Evolutionary conservation across 768 basidiomycete genomes (phyloP), one percentile per base, ranked within the genome.

Genomic region (Baorangia bicolor): DNA sequence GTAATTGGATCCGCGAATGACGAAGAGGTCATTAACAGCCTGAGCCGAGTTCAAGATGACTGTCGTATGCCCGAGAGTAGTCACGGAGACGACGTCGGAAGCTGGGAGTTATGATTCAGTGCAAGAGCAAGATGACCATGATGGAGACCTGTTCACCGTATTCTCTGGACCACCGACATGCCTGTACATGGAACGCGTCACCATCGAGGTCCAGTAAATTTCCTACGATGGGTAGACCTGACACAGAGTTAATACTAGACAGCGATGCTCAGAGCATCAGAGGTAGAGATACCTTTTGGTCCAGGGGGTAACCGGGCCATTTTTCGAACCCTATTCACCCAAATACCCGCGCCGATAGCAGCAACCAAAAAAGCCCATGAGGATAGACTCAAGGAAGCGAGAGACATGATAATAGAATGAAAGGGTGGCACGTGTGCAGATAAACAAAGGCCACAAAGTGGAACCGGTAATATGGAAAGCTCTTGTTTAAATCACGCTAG

Each of bases 21-120:
- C 51, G 21, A 53, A 53, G 28, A 53, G 51, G 35, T 53, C 51
- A 25, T 46, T 47, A 14, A 38, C 43, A 23, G 51, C 51, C 20
- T 46, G 43, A 38, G 11, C 43, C 10, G 51, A 53, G 21, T 53
- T 53, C 43, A 53, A 47, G 13, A 53, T 46, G 10, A 47, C 28
- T 1, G 51, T 53, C 43, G 43, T 53, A n/a, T 53, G 43, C 8
- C 51, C 43, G 11, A 53, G 28, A 6, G 51, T 52, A 21, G 51
- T 53, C 28, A 53, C 51, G 12, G 51, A 53, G 14, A 53, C 35
- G 16, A 53, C 21, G 21, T 53, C 43, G 8, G 51, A 53, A 18
- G 34, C 51, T 53, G 11, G 20, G 10, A 4, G 10, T 13, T 11
- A 23, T 13, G 28, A 13, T 23, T 53, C 14, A 53, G 51, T 16